phyloP scores from a whole-genome alignment of 257 asterid species.

The Anisodus acutangulus region DNA sequence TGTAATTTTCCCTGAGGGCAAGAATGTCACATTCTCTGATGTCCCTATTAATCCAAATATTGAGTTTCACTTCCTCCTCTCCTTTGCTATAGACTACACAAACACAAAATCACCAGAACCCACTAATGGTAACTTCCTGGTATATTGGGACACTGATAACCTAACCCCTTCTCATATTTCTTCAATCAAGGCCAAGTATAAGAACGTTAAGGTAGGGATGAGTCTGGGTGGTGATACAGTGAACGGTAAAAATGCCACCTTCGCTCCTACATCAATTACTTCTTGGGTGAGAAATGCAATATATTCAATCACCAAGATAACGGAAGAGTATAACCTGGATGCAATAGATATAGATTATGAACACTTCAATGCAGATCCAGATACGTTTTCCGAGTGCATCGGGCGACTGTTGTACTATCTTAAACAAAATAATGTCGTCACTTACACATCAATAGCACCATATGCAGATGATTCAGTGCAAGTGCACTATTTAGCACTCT shows the following conservation, averaged over 20 bases:
- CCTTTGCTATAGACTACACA: constrained; percentile 73
- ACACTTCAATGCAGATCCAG: constrained; percentile 66
- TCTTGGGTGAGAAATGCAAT: constrained; percentile 75
- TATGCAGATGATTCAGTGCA: constrained; percentile 51
- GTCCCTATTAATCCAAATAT: constrained; percentile 48
- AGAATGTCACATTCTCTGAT: constrained; percentile 54
- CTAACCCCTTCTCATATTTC: constrained; percentile 62
- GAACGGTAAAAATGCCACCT: constrained; percentile 37
- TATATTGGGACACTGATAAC: constrained; percentile 60
- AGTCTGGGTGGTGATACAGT: constrained; percentile 70
- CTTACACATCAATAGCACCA: constrained; percentile 72
- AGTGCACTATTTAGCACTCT: constrained; percentile 65
- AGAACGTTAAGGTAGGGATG: constrained; percentile 69
- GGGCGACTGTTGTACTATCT: constrained; percentile 59
- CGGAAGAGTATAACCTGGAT: constrained; percentile 56
- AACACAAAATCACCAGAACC: constrained; percentile 50
- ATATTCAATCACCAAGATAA: constrained; percentile 53
- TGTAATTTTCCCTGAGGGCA: too few species aligned
- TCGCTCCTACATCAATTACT: constrained; percentile 52
- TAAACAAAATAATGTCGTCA: constrained; percentile 52
- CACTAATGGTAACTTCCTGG: constrained; percentile 62
- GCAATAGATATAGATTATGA: constrained; percentile 82
- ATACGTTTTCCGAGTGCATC: constrained; percentile 74
- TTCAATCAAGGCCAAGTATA: constrained; percentile 56
- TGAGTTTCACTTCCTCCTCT: constrained; percentile 70